Conservation (phyloP, 2,329 filamentous ascomycete species). For the Phyllosticta citriasiana region DNA sequence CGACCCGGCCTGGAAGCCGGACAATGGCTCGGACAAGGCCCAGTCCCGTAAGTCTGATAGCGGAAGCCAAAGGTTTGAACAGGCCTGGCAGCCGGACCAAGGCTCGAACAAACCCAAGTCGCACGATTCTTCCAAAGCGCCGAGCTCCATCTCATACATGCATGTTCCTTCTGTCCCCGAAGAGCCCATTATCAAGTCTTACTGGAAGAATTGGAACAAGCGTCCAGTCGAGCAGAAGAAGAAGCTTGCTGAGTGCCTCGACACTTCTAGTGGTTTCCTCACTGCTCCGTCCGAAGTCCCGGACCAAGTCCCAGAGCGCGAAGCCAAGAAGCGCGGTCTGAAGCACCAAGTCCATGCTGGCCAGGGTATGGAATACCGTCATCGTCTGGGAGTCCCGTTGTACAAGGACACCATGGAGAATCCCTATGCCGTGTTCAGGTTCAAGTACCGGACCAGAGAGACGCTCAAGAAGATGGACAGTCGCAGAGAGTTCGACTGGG, state of each 20-base stretch:
- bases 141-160: neutral
- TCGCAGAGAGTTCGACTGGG: slow-evolving; percentile 15
- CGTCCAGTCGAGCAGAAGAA: neutral
- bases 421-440: slow-evolving; percentile 39
- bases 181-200: slow-evolving; percentile 16
- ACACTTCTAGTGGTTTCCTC: slow-evolving; percentile 12
- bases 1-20: neutral
- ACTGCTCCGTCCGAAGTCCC: slow-evolving; percentile 22
- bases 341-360: slow-evolving; percentile 26
- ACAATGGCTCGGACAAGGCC: neutral
- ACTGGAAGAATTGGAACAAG: slow-evolving; percentile 20
- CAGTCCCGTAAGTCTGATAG: neutral
- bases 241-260: neutral
- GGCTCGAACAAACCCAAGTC: neutral
- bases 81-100: neutral
- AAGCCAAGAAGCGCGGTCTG: slow-evolving; percentile 15
- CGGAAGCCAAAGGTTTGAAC: neutral
- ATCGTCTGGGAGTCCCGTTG: slow-evolving; percentile 26
- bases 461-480: slow-evolving; percentile 26
- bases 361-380: slow-evolving; percentile 28
- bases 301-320: slow-evolving; percentile 13
- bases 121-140: neutral
- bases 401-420: slow-evolving; percentile 30
- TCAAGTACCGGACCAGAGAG: slow-evolving; percentile 32
- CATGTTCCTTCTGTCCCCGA: neutral